A percentile compares a stretch with the other conserved stretches of the same genome.
Conservation (phyloP, 2,329 filamentous ascomycete species). For the Cladosporium colombiae region DNA sequence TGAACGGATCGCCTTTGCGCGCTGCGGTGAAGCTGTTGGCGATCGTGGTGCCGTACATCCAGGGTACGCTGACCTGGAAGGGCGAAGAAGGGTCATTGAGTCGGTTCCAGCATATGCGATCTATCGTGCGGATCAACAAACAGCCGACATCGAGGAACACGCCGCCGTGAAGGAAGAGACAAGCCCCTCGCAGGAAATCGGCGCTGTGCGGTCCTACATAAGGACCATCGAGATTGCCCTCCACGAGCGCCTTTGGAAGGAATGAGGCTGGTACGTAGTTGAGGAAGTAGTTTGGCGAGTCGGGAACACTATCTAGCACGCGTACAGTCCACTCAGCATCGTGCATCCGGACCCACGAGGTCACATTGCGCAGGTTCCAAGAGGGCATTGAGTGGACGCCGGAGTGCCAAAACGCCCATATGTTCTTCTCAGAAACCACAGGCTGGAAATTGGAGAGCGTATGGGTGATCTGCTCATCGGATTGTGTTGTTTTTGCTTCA, state of each 20-base stretch:
- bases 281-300: conserved; percentile 43
- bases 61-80: conserved; percentile 36
- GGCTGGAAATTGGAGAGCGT: conserved; percentile 24
- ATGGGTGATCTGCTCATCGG: background rate
- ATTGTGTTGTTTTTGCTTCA: background rate
- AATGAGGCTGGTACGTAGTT: conserved; percentile 41
- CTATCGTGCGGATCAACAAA: conserved; percentile 42
- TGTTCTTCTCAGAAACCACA: conserved; percentile 43
- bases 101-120: conserved; percentile 43
- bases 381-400: conserved; percentile 39
- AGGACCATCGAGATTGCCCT: conserved; percentile 48
- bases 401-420: conserved; percentile 46
- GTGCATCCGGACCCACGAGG: conserved; percentile 44
- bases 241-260: conserved; percentile 43
- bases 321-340: conserved; percentile 45
- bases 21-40: conserved; percentile 49
- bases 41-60: conserved; percentile 33
- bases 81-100: conserved; percentile 42
- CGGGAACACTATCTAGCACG: conserved; percentile 41
- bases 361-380: conserved; percentile 44
- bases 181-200: conserved; percentile 51
- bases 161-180: conserved; percentile 43
- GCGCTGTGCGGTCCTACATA: conserved; percentile 48
- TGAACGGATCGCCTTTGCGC: conserved; percentile 45
- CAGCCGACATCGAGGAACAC: conserved; percentile 46